A percentile compares a stretch with the other conserved stretches of the same genome.
Conservation (phyloP, 768 basidiomycete genomes). For the Phlebiopsis flavidoalba region DNA sequence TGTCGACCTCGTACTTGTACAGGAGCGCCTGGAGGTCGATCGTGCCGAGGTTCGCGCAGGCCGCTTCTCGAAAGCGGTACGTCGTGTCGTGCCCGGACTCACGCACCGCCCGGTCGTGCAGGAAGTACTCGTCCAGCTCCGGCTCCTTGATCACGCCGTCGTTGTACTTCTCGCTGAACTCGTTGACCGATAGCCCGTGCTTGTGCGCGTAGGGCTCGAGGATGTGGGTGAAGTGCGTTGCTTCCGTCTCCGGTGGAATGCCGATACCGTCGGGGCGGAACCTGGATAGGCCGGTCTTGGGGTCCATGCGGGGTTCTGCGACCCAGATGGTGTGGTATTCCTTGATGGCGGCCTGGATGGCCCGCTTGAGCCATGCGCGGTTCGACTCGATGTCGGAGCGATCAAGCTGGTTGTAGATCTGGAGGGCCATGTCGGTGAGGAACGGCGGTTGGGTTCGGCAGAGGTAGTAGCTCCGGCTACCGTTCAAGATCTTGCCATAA, state of each 20-base stretch:
- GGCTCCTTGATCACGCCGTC: conserved; percentile 80
- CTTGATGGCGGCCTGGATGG: conserved; percentile 96
- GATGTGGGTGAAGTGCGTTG: conserved; percentile 96
- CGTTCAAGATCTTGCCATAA: conserved; percentile 95
- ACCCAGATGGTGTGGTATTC: conserved; percentile 99
- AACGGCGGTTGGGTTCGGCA: conserved; percentile 97
- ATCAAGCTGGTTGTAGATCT: conserved; percentile 95
- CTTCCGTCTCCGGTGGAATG: conserved; percentile 98
- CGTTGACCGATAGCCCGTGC: conserved; percentile 87
- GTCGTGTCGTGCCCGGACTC: conserved; percentile 97
- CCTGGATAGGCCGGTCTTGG: conserved; percentile 89
- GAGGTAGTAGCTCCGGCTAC: conserved; percentile 92
- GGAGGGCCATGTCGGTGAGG: conserved; percentile 97
- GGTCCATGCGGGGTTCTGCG: conserved; percentile 89
- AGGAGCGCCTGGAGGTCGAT: conserved; percentile 93
- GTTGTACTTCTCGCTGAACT: conserved; percentile 97
- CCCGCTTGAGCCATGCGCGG: conserved; percentile 88
- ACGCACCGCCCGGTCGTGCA: conserved; percentile 93
- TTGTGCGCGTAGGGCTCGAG: conserved; percentile 92
- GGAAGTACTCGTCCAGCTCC: conserved; percentile 91
- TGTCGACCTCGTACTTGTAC: conserved; percentile 98
- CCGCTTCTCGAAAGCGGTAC: conserved; percentile 89
- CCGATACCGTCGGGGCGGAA: conserved; percentile 92
- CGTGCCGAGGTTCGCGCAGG: conserved; percentile 94
- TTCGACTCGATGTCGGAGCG: conserved; percentile 76